Evolutionary conservation across 208 protist species (phyloP).

Genomic region (Strigomonas oncopelti): DNA sequence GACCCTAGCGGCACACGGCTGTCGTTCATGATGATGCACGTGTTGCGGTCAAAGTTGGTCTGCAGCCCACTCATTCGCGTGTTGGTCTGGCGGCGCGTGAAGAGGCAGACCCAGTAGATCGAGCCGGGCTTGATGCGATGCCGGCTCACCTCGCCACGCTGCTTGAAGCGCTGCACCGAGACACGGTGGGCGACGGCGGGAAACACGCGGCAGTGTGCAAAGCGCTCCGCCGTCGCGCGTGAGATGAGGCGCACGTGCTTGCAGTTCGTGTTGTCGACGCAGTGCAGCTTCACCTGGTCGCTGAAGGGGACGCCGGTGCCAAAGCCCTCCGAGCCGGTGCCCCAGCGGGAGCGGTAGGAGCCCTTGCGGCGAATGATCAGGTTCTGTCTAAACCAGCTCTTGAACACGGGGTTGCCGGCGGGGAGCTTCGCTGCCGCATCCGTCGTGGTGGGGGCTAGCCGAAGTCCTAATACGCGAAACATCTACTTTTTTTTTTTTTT

Average conservation of each 20-base stretch:
- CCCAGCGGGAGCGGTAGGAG: conserved; percentile 83
- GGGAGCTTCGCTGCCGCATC: conserved; percentile 85
- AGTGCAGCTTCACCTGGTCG: conserved; percentile 89
- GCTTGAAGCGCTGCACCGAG: conserved; percentile 86
- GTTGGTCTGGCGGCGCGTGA: conserved; percentile 82
- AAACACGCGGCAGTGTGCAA: conserved; percentile 85
- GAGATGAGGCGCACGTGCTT: conserved; percentile 89
- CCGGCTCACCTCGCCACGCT: conserved; percentile 59
- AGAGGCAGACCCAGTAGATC: conserved; percentile 88
- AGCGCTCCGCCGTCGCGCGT: conserved; percentile 81
- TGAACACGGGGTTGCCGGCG: conserved; percentile 76
- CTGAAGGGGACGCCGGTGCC: conserved; percentile 76
- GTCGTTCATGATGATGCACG: conserved; percentile 90
- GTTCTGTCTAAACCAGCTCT: conserved; percentile 84
- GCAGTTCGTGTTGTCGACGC: conserved; percentile 91
- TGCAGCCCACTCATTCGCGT: conserved; percentile 84
- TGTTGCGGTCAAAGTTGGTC: conserved; percentile 91
- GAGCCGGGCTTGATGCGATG: conserved; percentile 83
- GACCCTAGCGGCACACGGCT: conserved; percentile 85
- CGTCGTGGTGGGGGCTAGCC: conserved; percentile 56
- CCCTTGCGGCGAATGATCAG: conserved; percentile 83
- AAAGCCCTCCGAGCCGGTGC: conserved; percentile 81
- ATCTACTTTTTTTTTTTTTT: too few species aligned
- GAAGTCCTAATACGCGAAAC: conserved; percentile 1
- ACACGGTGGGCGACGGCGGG: conserved; percentile 86